phyloP scores from a whole-genome alignment of 192 early-diverging fungal genomes.

The Cladochytrium replicatum region DNA sequence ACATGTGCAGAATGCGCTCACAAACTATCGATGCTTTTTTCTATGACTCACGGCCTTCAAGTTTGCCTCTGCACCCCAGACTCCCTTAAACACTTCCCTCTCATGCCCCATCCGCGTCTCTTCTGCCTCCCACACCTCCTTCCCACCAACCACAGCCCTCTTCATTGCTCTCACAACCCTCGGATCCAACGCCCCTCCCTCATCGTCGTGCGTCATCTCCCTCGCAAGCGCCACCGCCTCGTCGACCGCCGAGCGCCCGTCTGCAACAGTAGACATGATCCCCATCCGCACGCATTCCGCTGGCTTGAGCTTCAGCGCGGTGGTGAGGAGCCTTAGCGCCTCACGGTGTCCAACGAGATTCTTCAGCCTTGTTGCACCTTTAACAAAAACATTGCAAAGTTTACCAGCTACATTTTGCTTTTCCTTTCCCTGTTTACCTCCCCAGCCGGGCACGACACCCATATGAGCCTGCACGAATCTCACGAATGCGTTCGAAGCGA shows the following conservation, averaged over 20 bases:
- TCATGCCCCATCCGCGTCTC: constrained; percentile 7
- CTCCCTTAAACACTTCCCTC: constrained; percentile 5
- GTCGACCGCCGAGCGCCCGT: constrained; percentile 13
- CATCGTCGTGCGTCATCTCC: constrained; percentile 11
- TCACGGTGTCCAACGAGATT: constrained; percentile 29
- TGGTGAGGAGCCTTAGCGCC: constrained; percentile 38
- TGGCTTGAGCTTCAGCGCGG: constrained; percentile 26
- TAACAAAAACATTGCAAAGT: too few species aligned
- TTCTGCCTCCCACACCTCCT: constrained; percentile 22
- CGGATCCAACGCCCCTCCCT: constrained; percentile 24
- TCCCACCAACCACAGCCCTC: constrained; percentile 20
- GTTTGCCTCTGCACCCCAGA: constrained; percentile 18
- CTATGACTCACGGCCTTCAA: constrained; percentile 14
- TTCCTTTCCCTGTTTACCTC: constrained; percentile 37
- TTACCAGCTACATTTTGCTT: neutral
- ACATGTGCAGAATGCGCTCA: too few species aligned
- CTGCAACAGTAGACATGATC: constrained; percentile 30
- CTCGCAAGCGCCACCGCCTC: constrained; percentile 26
- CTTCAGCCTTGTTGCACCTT: constrained; percentile 9
- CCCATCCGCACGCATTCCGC: constrained; percentile 18
- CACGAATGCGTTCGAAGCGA: constrained; percentile 25
- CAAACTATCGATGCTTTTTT: too few species aligned
- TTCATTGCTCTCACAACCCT: constrained; percentile 44
- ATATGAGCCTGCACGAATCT: constrained; percentile 52
- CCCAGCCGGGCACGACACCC: constrained; percentile 57